Evolutionary conservation across 2,329 filamentous ascomycete species (phyloP).

Genomic region (Pseudogymnoascus sp.): DNA sequence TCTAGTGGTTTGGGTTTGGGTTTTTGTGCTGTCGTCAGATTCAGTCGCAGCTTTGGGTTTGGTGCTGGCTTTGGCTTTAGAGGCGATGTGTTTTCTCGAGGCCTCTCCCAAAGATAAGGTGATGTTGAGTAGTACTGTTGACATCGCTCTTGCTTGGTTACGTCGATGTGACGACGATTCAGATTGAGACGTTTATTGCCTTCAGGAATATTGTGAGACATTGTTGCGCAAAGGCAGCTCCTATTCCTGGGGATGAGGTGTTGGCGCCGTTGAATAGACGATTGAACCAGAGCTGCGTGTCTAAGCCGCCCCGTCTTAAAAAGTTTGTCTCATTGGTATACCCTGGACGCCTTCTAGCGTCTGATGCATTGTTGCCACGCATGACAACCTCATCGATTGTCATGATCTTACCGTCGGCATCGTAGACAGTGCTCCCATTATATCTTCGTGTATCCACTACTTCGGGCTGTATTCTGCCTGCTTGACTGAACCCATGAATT

Average conservation of each 20-base stretch:
- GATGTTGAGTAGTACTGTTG: not conserved
- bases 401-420: not conserved
- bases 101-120: not conserved
- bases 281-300: not conserved
- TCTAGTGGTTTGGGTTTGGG: not conserved
- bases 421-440: not conserved
- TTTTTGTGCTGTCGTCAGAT: too few relatives aligned
- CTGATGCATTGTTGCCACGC: not conserved
- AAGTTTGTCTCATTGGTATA: not conserved
- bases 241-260: not conserved
- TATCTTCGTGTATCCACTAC: not conserved
- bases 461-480: not conserved
- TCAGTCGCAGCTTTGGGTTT: not conserved
- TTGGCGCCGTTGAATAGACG: not conserved
- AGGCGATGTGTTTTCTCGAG: not conserved
- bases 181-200: not conserved
- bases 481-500: not conserved
- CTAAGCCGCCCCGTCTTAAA: not conserved
- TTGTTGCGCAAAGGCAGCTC: not conserved
- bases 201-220: not conserved
- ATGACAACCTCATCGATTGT: not conserved
- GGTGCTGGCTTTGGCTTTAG: not conserved
- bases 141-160: not conserved
- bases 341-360: not conserved
- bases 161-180: not conserved